Percentiles rank a stretch among this genome's conserved stretches.
These are phyloP conservation scores for Ricinus communis DNA, from an alignment of 345 rosid species.

Conservation along the genomic window DNA sequence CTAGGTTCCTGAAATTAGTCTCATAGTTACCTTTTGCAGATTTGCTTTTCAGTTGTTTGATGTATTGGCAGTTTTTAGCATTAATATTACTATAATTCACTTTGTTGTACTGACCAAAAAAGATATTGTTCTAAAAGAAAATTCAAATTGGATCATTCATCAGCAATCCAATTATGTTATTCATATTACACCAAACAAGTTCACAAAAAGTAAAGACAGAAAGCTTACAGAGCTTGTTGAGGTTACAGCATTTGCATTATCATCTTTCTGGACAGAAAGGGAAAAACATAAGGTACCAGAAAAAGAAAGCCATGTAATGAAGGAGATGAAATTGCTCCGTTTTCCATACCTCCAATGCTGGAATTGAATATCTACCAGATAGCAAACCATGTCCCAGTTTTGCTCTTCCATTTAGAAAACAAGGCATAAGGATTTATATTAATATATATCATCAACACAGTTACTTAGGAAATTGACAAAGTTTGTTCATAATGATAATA, in stretches of 20 bases:
- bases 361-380: conserved; percentile 88
- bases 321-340: conserved; percentile 13
- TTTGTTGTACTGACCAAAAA: too few relatives aligned
- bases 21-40: too few relatives aligned
- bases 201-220: too few relatives aligned
- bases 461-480: neutral
- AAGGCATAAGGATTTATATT: conserved; percentile 14
- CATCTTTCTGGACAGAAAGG: conserved; percentile 46
- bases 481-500: neutral
- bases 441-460: neutral
- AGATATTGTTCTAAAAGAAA: too few relatives aligned
- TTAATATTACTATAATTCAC: too few relatives aligned
- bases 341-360: conserved; percentile 58
- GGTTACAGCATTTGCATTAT: conserved; percentile 33
- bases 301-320: neutral
- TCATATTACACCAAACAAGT: too few relatives aligned
- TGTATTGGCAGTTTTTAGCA: too few relatives aligned
- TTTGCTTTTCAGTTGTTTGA: too few relatives aligned
- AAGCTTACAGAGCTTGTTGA: conserved; percentile 45
- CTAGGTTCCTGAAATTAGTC: too few relatives aligned
- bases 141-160: neutral
- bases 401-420: conserved; percentile 60
- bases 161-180: neutral
- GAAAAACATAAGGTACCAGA: neutral
- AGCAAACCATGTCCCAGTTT: conserved; percentile 96